Evolutionary conservation across 2,329 filamentous ascomycete species (phyloP), one percentile per base, ranked within the genome.

Genomic region (Monascus ruber): DNA sequence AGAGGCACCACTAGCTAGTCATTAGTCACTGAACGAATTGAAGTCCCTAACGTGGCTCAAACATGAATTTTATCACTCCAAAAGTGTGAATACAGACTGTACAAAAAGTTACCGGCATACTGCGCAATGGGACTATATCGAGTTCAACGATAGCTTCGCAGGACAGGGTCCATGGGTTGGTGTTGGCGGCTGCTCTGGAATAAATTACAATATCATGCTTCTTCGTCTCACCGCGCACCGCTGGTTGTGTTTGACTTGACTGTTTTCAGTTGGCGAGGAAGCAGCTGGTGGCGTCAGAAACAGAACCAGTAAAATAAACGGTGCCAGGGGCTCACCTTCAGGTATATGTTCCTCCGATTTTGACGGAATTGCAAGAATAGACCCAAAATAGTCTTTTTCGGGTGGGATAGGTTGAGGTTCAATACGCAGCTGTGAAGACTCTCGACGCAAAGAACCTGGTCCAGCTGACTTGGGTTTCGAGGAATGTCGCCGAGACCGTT

Each of bases 201-300:
- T 17, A 17, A 24, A 8, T 43, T 40, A 65, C 35, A 64, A 43
- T 56, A 65, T 61, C 60, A 63, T 66, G 41, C 62, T 66, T 43
- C 51, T 59, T 44, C 63, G 54, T 38, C 62, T 53, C 26, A 56
- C 50, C 17, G 51, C 51, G 35, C 50, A 49, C n/a, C 60, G 54
- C 33, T 60, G 55, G 7, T 52, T 50, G n/a, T 57, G 54, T 35
- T 43, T 53, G 25, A 36, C 34, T 38, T 44, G 43, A 29, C 34
- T 43, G n/a, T 38, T 35, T 37, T 47, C 45, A n/a, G 42, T 43
- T 35, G 39, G 33, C 24, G 34, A 29, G 17, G 27, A 26, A 17
- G 42, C 39, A 26, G 47, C 47, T n/a, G 36, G 11, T 24, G 31
- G 31, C 35, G 24, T 26, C n/a, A 6, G 26, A 31, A 24, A 26